Base-by-base conservation (phyloP, 2,329 filamentous ascomycete genomes). In the Dryadomyces sulphureus region DNA sequence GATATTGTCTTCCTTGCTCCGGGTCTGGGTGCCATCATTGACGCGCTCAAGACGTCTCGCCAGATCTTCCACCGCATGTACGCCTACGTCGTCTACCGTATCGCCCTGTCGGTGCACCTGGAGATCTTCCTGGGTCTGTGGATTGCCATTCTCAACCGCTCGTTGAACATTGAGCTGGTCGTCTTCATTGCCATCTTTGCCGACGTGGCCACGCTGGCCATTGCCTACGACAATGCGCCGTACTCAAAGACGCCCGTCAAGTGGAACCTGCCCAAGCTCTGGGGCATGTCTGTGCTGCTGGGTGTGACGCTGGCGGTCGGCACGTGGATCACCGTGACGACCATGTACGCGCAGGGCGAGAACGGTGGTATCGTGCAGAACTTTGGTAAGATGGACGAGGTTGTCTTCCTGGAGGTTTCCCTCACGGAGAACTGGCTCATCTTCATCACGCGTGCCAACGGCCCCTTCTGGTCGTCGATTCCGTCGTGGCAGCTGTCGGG, bases 1-100 rank as follows among this genome's bases (percentile, higher is more conserved):
- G 88, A 94, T 66, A 94, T 94, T 57, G 87, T 94, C 56, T 94
- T 94, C 75, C 77, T 94, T 61, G 86, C 84, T 56, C 86, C 87
- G 46, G 88, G 87, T 71, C 79, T 94, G 52, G 88, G 86, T 65
- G 84, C 87, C 52, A 93, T 94, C 63, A 93, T 94, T 57, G 86
- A 93, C 62, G 86, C 87, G 50, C 75, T 94, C 56, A 94, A 94
- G 72, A 93, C 84, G 54, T 90, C 86, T 27, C 84, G 88, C 58
- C 87, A 93, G 65, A 94, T 94, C 64, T 94, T 94, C 73, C 87
- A 94, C 69, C 85, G 88, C 58, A 94, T 94, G 87, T 92, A 94
- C 68, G 84, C 87, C 49, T 94, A 94, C 70, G 85, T 94, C 54
- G 84, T 94, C 58, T 94, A 94, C 72, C 85, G 88, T 75, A 94